phyloP scores from a whole-genome alignment of 2,329 filamentous ascomycete genomes.

The Diatrype stigma region DNA sequence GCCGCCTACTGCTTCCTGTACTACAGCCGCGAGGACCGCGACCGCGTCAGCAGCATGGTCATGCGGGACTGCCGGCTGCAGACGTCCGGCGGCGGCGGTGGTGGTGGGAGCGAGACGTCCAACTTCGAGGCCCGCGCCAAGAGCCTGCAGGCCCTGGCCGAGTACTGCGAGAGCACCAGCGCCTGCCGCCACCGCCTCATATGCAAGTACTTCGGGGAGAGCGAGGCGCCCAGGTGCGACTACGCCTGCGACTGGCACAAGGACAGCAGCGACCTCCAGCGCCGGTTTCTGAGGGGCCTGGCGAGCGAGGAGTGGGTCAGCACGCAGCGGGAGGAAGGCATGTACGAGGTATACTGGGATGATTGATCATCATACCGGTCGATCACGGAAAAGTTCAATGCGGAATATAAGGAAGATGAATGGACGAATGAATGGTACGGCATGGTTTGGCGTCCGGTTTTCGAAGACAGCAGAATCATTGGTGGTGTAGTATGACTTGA shows the following conservation, averaged over 20 bases:
- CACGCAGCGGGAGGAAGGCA: conserved; percentile 56
- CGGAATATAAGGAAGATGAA: too few relatives aligned
- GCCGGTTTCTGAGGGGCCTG: conserved; percentile 51
- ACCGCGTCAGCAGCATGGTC: conserved; percentile 62
- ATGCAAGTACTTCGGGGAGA: conserved; percentile 73
- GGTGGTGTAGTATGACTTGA: too few relatives aligned
- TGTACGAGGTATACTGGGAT: conserved; percentile 53
- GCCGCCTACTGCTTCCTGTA: conserved; percentile 85
- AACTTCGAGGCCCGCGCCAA: conserved; percentile 50
- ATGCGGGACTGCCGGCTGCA: conserved; percentile 42
- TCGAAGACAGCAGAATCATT: too few relatives aligned
- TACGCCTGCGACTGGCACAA: conserved; percentile 79
- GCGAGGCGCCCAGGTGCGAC: conserved; percentile 55
- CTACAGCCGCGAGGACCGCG: conserved; percentile 82
- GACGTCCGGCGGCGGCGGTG: conserved; percentile 34
- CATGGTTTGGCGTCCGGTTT: too few relatives aligned
- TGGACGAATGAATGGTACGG: too few relatives aligned
- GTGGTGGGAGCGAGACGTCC: conserved; percentile 37
- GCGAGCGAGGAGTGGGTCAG: conserved; percentile 60
- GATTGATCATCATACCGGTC: conserved; percentile 34
- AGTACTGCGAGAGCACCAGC: conserved; percentile 75
- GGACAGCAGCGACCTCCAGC: conserved; percentile 54
- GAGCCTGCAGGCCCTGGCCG: conserved; percentile 65
- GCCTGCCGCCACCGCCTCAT: conserved; percentile 74
- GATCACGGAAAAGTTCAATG: too few relatives aligned